Percentiles rank a stretch among this genome's conserved stretches.
These are phyloP conservation scores for Colletotrichum sp. DNA, from an alignment of 2,329 filamentous ascomycete species.

Conservation along the genomic window DNA sequence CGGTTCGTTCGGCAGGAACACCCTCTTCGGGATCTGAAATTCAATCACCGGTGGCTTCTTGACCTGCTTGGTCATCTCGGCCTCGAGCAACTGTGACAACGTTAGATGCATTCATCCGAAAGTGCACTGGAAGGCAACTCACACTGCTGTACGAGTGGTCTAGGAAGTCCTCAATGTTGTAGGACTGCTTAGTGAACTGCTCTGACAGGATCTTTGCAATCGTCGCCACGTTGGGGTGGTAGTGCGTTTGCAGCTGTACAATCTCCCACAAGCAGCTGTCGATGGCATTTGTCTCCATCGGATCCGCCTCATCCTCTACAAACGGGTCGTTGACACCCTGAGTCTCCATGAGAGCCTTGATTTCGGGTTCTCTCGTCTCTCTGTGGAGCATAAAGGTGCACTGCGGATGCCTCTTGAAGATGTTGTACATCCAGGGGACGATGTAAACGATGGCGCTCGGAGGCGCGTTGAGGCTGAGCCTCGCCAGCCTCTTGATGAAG, in stretches of 20 bases:
- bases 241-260: conserved; percentile 88
- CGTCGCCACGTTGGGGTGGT: conserved; percentile 95
- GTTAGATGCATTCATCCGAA: conserved; percentile 51
- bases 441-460: conserved; percentile 88
- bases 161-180: conserved; percentile 96
- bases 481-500: conserved; percentile 92
- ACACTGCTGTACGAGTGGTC: conserved; percentile 90
- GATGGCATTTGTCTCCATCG: conserved; percentile 84
- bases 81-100: conserved; percentile 72
- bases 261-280: conserved; percentile 97
- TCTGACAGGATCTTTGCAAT: conserved; percentile 93
- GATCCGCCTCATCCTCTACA: conserved; percentile 75
- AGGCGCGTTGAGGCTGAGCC: conserved; percentile 85
- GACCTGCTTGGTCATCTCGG: conserved; percentile 81
- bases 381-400: conserved; percentile 98
- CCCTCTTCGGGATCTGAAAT: conserved; percentile 89
- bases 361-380: conserved; percentile 62
- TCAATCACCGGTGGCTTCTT: conserved; percentile 90
- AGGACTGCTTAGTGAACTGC: conserved; percentile 95
- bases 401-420: conserved; percentile 85
- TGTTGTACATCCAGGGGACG: conserved; percentile 94
- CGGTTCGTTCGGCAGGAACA: conserved; percentile 65
- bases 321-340: conserved; percentile 76
- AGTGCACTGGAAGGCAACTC: conserved; percentile 51
- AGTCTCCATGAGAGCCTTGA: conserved; percentile 64